phyloP scores from a whole-genome alignment of 257 asterid genomes.

The Fraxinus quadrangulata region DNA sequence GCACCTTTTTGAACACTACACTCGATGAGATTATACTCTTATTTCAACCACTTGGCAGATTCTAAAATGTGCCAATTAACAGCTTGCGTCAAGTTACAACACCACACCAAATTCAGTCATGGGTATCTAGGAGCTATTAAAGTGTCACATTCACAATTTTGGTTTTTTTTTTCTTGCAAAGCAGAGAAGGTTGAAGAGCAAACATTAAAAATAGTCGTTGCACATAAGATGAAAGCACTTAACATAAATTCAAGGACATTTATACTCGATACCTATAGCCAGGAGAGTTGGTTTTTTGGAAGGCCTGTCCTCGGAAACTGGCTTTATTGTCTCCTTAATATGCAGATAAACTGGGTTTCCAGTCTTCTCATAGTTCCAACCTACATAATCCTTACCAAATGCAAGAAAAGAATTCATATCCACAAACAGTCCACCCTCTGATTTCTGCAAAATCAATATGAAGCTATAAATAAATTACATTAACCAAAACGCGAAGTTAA shows the following conservation, averaged over 20 bases:
- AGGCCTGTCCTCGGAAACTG: conserved; percentile 84
- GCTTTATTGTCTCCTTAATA: conserved; percentile 67
- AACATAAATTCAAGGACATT: conserved; percentile 11
- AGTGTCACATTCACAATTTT: not conserved
- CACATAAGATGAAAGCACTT: conserved; percentile 5
- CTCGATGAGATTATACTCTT: conserved; percentile 2
- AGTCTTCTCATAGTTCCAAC: conserved; percentile 89
- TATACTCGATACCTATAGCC: conserved; percentile 70
- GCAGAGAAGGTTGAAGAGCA: not conserved
- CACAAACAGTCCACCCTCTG: conserved; percentile 86
- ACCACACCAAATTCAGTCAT: not conserved
- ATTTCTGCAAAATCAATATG: conserved; percentile 51
- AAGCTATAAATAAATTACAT: not conserved
- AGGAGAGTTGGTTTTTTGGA: conserved; percentile 88
- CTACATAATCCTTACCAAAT: conserved; percentile 86
- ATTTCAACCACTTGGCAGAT: conserved; percentile 12
- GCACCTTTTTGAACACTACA: no score
- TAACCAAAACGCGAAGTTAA: not conserved
- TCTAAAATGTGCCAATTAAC: not conserved
- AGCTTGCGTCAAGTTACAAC: not conserved
- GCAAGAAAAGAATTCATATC: conserved; percentile 92
- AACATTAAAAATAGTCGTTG: not conserved
- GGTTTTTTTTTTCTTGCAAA: not conserved
- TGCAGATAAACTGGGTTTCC: conserved; percentile 89
- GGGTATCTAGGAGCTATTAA: not conserved